phyloP scores from a whole-genome alignment of 2,329 filamentous ascomycete species.

The Boeremia lycopersici region DNA sequence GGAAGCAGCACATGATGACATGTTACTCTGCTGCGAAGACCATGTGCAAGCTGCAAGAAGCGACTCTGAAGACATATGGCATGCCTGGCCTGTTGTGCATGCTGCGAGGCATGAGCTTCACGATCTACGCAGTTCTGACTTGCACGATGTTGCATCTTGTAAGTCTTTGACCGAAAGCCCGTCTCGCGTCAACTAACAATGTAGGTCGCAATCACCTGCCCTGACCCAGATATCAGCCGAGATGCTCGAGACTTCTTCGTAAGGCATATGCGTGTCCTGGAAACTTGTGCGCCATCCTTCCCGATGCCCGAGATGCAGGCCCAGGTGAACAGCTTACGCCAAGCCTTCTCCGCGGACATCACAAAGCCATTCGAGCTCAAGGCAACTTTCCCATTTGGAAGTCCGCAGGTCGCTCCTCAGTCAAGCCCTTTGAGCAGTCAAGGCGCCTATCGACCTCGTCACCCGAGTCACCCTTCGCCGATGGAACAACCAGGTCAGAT shows the following conservation, averaged over 20 bases:
- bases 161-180: constrained; percentile 51
- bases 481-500: constrained; percentile 63
- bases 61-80: constrained; percentile 76
- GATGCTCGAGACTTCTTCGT: constrained; percentile 90
- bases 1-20: constrained; percentile 86
- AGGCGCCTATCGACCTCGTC: constrained; percentile 57
- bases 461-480: constrained; percentile 54
- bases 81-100: constrained; percentile 84
- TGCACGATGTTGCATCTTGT: constrained; percentile 94
- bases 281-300: constrained; percentile 81
- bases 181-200: constrained; percentile 16
- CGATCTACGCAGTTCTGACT: constrained; percentile 88
- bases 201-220: constrained; percentile 89
- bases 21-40: constrained; percentile 85
- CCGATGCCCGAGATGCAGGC: constrained; percentile 88
- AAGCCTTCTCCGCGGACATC: constrained; percentile 87
- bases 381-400: constrained; percentile 83
- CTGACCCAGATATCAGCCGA: constrained; percentile 83
- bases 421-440: constrained; percentile 66
- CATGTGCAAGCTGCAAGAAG: constrained; percentile 86
- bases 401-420: constrained; percentile 67
- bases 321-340: constrained; percentile 85
- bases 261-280: constrained; percentile 90
- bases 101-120: constrained; percentile 93
- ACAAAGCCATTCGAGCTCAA: constrained; percentile 88